Conservation (phyloP, 2,329 filamentous ascomycete genomes). For the Curvularia sp. region DNA sequence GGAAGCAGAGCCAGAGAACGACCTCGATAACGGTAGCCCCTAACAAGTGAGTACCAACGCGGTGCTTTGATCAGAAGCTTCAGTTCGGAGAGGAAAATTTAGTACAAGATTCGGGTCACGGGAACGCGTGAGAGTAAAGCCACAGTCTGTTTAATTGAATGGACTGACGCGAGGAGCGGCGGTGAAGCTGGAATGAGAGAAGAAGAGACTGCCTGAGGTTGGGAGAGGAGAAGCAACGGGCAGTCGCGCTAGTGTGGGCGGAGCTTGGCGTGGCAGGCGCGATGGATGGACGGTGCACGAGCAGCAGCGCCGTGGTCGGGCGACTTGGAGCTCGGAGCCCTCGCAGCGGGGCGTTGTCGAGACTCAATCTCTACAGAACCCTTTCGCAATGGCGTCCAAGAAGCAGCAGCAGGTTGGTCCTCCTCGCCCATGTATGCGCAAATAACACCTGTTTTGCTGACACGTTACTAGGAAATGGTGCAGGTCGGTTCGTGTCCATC, state of each 20-base stretch:
- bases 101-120: neutral
- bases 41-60: conserved; percentile 1
- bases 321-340: conserved; percentile 19
- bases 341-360: conserved; percentile 25
- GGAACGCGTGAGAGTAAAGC: neutral
- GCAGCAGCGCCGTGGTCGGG: conserved; percentile 14
- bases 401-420: conserved; percentile 55
- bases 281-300: conserved; percentile 14
- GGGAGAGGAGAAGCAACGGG: conserved; percentile 30
- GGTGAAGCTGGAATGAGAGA: conserved; percentile 14
- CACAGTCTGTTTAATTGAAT: neutral
- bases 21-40: neutral
- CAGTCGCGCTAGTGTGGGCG: conserved; percentile 16
- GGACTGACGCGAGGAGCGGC: neutral
- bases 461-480: conserved; percentile 83
- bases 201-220: conserved; percentile 28
- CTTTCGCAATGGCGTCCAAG: conserved; percentile 52
- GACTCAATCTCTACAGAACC: conserved; percentile 9
- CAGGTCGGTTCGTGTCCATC: conserved; percentile 85
- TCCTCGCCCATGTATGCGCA: neutral
- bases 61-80: conserved; percentile 3
- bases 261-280: conserved; percentile 32
- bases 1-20: neutral
- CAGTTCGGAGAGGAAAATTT: neutral
- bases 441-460: conserved; percentile 28